A percentile compares a stretch with the other conserved stretches of the same genome.
These are phyloP conservation scores for Samsoniella hepiali DNA, from an alignment of 2,329 filamentous ascomycete species.

Conservation along the genomic window DNA sequence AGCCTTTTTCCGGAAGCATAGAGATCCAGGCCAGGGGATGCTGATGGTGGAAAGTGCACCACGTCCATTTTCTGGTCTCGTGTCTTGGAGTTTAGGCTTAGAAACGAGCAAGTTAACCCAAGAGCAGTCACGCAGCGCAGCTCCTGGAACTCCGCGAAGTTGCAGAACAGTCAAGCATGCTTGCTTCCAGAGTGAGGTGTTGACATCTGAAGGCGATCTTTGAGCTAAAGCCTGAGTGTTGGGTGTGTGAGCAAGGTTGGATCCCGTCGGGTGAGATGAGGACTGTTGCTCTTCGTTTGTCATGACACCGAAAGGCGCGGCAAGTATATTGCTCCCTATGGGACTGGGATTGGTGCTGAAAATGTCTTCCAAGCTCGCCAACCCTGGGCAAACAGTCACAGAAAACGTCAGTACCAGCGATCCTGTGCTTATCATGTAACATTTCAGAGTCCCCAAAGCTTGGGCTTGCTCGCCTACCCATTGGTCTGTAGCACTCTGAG, in stretches of 20 bases:
- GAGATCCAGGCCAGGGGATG: constrained; percentile 52
- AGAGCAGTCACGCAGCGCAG: constrained; percentile 41
- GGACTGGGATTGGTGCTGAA: constrained; percentile 38
- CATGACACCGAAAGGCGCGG: constrained; percentile 51
- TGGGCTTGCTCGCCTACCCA: constrained; percentile 26
- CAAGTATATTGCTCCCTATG: constrained; percentile 45
- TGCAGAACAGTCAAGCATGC: constrained; percentile 50
- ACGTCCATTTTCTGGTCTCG: constrained; percentile 41
- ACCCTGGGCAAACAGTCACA: constrained; percentile 45
- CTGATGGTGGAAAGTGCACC: constrained; percentile 36
- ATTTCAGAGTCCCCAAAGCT: constrained; percentile 49
- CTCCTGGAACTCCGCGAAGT: constrained; percentile 46
- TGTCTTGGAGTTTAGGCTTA: constrained; percentile 42
- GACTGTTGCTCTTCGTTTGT: constrained; percentile 27
- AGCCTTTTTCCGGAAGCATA: constrained; percentile 51
- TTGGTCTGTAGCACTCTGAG: constrained; percentile 29
- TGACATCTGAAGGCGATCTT: constrained; percentile 39
- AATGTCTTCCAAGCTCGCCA: constrained; percentile 46
- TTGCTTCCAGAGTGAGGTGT: constrained; percentile 46
- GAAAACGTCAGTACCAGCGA: constrained; percentile 49
- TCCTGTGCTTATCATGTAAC: constrained; percentile 55
- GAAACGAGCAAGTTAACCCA: constrained; percentile 53
- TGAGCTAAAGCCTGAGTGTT: constrained; percentile 48
- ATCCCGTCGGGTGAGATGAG: constrained; percentile 27
- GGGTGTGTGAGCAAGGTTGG: constrained; percentile 48